Evolutionary conservation across 1,139 yeast species (phyloP).

Genomic region (Nakaseomyces glabratus): DNA sequence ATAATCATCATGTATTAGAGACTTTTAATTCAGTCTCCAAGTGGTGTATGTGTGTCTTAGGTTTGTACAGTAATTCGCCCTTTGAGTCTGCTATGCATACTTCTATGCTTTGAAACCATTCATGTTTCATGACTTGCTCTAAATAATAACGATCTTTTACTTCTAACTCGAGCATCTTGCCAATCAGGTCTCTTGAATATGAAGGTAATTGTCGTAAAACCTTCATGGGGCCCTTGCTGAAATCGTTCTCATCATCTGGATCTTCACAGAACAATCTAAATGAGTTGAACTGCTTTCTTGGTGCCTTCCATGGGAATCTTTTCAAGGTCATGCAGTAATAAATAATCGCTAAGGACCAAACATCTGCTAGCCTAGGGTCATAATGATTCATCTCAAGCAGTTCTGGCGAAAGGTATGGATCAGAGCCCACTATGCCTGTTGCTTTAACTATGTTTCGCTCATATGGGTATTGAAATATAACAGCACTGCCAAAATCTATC

Average conservation of each 20-base stretch:
- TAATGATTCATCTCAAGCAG: slow-evolving; percentile 42
- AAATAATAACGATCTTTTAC: slow-evolving; percentile 60
- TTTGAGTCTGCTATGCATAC: slow-evolving; percentile 33
- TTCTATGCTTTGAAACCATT: slow-evolving; percentile 49
- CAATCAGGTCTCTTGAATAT: slow-evolving; percentile 64
- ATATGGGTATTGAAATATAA: slow-evolving; percentile 43
- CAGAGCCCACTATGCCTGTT: slow-evolving; percentile 71
- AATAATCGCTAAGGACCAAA: slow-evolving; percentile 73
- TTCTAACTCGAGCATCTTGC: slow-evolving; percentile 63
- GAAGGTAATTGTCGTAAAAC: slow-evolving; percentile 73
- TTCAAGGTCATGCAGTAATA: slow-evolving; percentile 65
- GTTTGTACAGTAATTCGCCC: slow-evolving; percentile 18
- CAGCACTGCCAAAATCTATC: slow-evolving; percentile 74
- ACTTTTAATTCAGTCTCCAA: slow-evolving; percentile 50
- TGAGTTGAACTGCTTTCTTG: slow-evolving; percentile 46
- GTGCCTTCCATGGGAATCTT: slow-evolving; percentile 75
- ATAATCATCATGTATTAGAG: slow-evolving; percentile 34
- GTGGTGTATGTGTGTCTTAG: slow-evolving; percentile 44
- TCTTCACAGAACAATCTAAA: slow-evolving; percentile 36
- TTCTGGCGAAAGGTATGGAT: slow-evolving; percentile 76
- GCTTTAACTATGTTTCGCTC: slow-evolving; percentile 37
- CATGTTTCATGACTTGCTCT: slow-evolving; percentile 55
- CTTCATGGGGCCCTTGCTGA: slow-evolving; percentile 58
- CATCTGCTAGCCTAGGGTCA: slow-evolving; percentile 65
- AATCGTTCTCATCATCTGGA: slow-evolving; percentile 32